Base-by-base conservation (phyloP, 1,284 basidiomycete species). In the Cryptococcus sp. region DNA sequence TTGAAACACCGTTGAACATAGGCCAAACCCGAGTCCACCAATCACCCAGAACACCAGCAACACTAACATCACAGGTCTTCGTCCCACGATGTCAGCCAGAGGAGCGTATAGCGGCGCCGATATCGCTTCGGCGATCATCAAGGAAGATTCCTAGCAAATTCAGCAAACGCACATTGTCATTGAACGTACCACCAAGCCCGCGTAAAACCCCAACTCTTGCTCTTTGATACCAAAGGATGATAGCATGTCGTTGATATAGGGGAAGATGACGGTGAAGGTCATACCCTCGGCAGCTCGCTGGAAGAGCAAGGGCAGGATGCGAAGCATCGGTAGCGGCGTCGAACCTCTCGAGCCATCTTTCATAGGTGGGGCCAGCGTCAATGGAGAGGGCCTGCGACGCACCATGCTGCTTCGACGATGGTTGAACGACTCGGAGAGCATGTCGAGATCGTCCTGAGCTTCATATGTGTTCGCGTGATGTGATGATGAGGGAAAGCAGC, bases 221-320 rank as follows among this genome's bases (percentile, higher is more conserved):
- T 69, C 65, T 10, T 55, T 51, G 2, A 69, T 60, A 3, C 66
- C 64, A 47, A 68, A 66, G 10, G 54, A 58, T 14, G 51, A 47
- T 19, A 69, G 56, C 65, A 68, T 66, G 47, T 66, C 58, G 41
- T 68, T 68, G 47, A 69, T 62, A 55, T 69, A 69, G 2, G 67
- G 67, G 37, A 68, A 65, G 34, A 69, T 63, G 40, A 69, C 58
- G 3, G 59, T 53, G 42, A 50, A 68, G 16, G 61, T 65, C 43
- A 68, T 39, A 2, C 65, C 67, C 48, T 69, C 67, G 5, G 64
- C 47, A 14, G 55, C 43, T 18, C 67, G 44, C 33, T 61, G 51
- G 4, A 65, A 24, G 10, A 62, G 52, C 2, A 69, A 52, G 4
- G 67, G 65, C 14, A 65, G 24, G 19, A 69, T 48, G 48, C 58